phyloP scores from a whole-genome alignment of 768 basidiomycete genomes.

The Sistotremastrum suecicum region DNA sequence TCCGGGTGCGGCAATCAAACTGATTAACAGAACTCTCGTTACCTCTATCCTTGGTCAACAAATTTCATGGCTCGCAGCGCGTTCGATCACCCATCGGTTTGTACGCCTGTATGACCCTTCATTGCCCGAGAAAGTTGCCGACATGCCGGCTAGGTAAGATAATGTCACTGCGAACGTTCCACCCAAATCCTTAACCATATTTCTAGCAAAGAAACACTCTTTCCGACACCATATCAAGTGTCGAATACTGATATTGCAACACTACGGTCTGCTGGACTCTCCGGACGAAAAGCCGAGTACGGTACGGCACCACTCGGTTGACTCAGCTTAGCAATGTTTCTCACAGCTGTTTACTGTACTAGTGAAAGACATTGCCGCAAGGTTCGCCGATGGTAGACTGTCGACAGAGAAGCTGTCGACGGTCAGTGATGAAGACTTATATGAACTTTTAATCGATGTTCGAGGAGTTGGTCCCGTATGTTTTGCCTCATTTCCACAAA shows the following conservation, averaged over 20 bases:
- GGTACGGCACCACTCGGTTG: slow-evolving; percentile 26
- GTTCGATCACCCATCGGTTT: slow-evolving; percentile 72
- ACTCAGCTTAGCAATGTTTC: not conserved
- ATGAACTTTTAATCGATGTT: slow-evolving; percentile 61
- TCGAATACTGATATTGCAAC: slow-evolving; percentile 39
- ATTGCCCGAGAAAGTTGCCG: slow-evolving; percentile 51
- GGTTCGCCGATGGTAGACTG: slow-evolving; percentile 72
- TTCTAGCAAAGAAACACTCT: slow-evolving; percentile 23
- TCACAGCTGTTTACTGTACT: not conserved
- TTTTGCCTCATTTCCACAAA: slow-evolving; percentile 3
- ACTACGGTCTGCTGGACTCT: slow-evolving; percentile 64
- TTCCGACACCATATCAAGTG: slow-evolving; percentile 63
- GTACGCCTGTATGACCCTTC: slow-evolving; percentile 58
- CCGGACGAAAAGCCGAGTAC: slow-evolving; percentile 82
- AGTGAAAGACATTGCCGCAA: slow-evolving; percentile 68
- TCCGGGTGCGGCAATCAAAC: not conserved
- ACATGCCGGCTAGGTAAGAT: slow-evolving; percentile 28
- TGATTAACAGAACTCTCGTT: slow-evolving; percentile 39
- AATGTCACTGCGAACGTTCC: not conserved
- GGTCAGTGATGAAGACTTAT: slow-evolving; percentile 64
- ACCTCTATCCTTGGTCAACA: slow-evolving; percentile 69
- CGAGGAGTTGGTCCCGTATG: slow-evolving; percentile 65
- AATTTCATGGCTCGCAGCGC: slow-evolving; percentile 78
- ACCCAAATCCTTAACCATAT: slow-evolving; percentile 10
- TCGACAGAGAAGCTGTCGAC: slow-evolving; percentile 56